phyloP scores from a whole-genome alignment of 306 rosid genomes.

The Trifolium dubium region DNA sequence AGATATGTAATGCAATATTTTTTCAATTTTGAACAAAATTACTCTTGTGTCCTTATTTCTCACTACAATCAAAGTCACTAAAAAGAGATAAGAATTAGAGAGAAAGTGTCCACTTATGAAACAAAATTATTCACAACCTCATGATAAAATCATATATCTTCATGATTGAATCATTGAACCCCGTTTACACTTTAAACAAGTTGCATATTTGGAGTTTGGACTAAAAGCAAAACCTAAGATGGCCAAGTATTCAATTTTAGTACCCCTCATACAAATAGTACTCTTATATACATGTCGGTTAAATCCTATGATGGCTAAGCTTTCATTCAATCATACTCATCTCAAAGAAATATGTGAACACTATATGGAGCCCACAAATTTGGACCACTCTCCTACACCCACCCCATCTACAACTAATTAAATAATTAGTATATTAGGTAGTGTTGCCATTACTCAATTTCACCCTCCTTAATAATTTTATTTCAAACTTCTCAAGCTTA shows the following conservation, averaged over 20 bases:
- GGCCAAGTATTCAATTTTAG: conserved; percentile 13
- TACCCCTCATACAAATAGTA: background rate
- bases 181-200: background rate
- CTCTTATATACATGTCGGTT: background rate
- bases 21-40: too few relatives aligned
- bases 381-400: conserved; percentile 36
- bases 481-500: conserved; percentile 5
- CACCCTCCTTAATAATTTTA: conserved; percentile 30
- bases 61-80: conserved; percentile 12
- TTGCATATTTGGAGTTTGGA: background rate
- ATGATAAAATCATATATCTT: conserved; percentile 1
- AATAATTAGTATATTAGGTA: conserved; percentile 30
- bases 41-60: background rate
- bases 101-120: conserved; percentile 30
- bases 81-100: background rate
- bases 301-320: conserved; percentile 19
- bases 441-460: conserved; percentile 31
- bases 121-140: background rate
- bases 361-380: conserved; percentile 42
- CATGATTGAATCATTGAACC: conserved; percentile 16
- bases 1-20: too few relatives aligned
- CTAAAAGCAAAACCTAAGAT: conserved; percentile 24
- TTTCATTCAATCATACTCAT: background rate
- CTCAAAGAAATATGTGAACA: conserved; percentile 10
- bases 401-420: background rate